Evolutionary conservation across 164 flowering plant genomes (phyloP), one percentile per base, ranked within the genome.

Genomic region (Nelumbo lutea): DNA sequence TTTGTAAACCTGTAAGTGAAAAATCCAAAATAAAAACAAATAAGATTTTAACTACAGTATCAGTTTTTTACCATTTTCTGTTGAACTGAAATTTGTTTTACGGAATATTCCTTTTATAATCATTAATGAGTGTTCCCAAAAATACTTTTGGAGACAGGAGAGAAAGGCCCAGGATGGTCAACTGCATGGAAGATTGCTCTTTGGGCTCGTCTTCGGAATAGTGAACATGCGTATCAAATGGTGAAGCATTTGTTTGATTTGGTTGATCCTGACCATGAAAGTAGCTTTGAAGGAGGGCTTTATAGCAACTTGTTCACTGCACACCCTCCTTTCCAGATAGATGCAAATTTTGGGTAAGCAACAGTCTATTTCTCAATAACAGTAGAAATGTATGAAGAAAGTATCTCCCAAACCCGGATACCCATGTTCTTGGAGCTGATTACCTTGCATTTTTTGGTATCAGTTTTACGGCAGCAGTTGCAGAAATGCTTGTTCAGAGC

Each of bases 131-230:
- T 27, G 27, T 27, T 27, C 27, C 27, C 27, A 27, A 27, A 27
- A 27, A 27, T 27, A 27, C 27, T 27, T 27, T 1, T 48, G 6
- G 63, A 66, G 38, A 62, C 85, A 92, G 98, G 98, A 59, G 98
- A 85, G 72, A 97, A 90, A 0, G 98, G 97, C 63, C 98, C 98
- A 38, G 98, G 98, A 62, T 94, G 98, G 98, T 94, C 98, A 48
- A 91, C 96, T 38, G 76, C 86, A 58, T 94, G 98, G 98, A 94
- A 94, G 79, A 75, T 73, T 69, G 79, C 88, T 59, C 58, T 87
- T 39, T 90, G 98, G 97, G 97, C 97, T 9, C 94, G 88, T 51
- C 89, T 94, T 73, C 91, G 74, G 58, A 82, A 79, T 75, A 86
- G 91, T 63, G 91, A 85, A 73, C 86, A 85, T 76, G 88, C 97